Evolutionary conservation across 2,329 filamentous ascomycete genomes (phyloP).

Genomic region (Coniochaeta sp.): DNA sequence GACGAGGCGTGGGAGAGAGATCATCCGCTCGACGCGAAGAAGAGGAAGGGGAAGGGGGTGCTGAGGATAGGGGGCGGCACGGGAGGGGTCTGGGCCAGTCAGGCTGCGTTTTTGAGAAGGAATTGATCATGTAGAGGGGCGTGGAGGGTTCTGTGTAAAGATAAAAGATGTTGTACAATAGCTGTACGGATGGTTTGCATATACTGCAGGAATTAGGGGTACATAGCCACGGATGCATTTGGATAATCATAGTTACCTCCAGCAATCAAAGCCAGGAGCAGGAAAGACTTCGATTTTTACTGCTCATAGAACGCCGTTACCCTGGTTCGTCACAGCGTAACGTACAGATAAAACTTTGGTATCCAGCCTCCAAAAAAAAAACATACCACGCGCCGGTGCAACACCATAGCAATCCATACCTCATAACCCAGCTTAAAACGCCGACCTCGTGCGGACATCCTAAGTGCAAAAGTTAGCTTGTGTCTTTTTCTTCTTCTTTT

Average conservation of each 20-base stretch:
- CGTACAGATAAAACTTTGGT: not conserved
- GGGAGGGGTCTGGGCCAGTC: not conserved
- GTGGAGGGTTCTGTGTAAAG: not conserved
- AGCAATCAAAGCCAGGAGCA: not conserved
- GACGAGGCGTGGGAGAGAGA: conserved; percentile 71
- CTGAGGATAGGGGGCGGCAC: conserved; percentile 1
- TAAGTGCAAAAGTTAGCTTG: conserved; percentile 17
- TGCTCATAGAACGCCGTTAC: not conserved
- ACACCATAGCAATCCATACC: not conserved
- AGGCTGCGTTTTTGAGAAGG: conserved; percentile 4
- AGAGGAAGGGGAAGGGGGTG: conserved; percentile 13
- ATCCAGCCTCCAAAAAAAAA: not conserved
- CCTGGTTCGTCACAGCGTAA: not conserved
- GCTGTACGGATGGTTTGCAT: not conserved
- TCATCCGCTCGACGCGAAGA: conserved; percentile 34
- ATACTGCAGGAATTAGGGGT: too few relatives aligned
- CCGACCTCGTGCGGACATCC: conserved; percentile 52
- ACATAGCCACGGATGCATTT: not conserved
- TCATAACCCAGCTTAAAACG: conserved; percentile 35
- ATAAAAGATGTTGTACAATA: not conserved
- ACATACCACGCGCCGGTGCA: not conserved
- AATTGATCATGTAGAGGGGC: not conserved
- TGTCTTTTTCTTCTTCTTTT: too few relatives aligned
- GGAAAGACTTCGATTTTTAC: not conserved
- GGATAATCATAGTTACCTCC: not conserved